Evolutionary conservation across 2,329 filamentous ascomycete genomes (phyloP).

Genomic region (Cordyceps cicadae): DNA sequence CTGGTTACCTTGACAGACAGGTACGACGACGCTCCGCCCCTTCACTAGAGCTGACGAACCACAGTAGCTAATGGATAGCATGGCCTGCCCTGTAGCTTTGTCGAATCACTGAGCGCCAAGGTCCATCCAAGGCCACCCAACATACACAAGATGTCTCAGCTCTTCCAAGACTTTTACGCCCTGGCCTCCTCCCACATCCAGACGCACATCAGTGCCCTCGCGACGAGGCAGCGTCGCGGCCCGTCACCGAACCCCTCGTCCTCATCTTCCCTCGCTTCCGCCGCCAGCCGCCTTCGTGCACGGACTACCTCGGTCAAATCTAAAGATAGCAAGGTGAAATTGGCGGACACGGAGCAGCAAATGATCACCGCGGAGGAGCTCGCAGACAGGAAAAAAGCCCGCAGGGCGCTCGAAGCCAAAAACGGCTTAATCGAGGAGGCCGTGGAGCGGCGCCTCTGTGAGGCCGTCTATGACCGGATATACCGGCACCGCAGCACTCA

Average conservation of each 20-base stretch:
- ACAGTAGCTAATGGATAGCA: neutral
- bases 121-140: constrained; percentile 76
- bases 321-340: constrained; percentile 33
- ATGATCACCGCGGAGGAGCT: constrained; percentile 89
- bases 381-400: constrained; percentile 66
- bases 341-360: constrained; percentile 43
- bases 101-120: constrained; percentile 81
- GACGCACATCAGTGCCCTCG: constrained; percentile 76
- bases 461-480: constrained; percentile 77
- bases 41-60: too few species aligned
- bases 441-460: constrained; percentile 77
- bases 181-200: constrained; percentile 73
- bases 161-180: constrained; percentile 92
- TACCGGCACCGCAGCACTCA: constrained; percentile 88
- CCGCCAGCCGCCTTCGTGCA: constrained; percentile 47
- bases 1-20: constrained; percentile 82
- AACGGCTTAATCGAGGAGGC: constrained; percentile 75
- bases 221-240: constrained; percentile 60
- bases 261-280: constrained; percentile 39
- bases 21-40: constrained; percentile 32
- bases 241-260: constrained; percentile 50
- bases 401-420: constrained; percentile 72
- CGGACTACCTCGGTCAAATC: constrained; percentile 44
- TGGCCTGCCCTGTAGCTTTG: constrained; percentile 54
- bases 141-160: constrained; percentile 71